phyloP scores from a whole-genome alignment of 768 basidiomycete genomes.

The Xerocomellus amylosporus region DNA sequence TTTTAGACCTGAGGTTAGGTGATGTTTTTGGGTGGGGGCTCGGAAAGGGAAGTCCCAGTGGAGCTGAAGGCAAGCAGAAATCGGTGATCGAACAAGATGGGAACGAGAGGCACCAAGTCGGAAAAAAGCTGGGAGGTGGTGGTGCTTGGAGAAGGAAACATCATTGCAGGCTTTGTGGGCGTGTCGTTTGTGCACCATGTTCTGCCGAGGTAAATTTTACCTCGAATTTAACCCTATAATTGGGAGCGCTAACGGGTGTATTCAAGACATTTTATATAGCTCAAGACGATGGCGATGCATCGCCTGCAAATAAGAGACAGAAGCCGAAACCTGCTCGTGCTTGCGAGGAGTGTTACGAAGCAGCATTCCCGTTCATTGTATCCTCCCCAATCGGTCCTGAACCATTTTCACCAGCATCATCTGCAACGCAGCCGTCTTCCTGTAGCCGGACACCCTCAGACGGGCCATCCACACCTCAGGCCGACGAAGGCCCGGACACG shows the following conservation, averaged over 20 bases:
- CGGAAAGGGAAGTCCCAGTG: conserved; percentile 39
- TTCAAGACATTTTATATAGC: conserved; percentile 79
- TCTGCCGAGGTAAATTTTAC: conserved; percentile 61
- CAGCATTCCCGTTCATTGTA: conserved; percentile 65
- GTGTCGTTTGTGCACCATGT: conserved; percentile 83
- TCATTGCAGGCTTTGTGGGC: conserved; percentile 83
- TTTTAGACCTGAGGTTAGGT: conserved; percentile 23
- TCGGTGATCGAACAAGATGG: conserved; percentile 7
- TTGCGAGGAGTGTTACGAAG: conserved; percentile 83
- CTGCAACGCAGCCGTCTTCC: conserved; percentile 6
- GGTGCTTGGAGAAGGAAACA: conserved; percentile 60
- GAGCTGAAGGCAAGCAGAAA: conserved; percentile 13
- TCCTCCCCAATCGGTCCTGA: not conserved
- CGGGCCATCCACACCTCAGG: conserved; percentile 19
- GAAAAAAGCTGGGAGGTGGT: conserved; percentile 11
- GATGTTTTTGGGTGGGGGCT: conserved; percentile 30
- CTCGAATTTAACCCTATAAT: not conserved
- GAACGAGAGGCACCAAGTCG: conserved; percentile 2
- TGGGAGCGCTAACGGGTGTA: not conserved
- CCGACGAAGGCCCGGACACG: conserved; percentile 7
- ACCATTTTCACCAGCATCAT: conserved; percentile 2
- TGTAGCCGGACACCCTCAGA: conserved; percentile 13
- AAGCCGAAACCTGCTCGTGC: conserved; percentile 67
- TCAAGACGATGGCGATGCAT: conserved; percentile 36
- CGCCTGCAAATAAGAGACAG: conserved; percentile 38